Base-by-base conservation (phyloP, 1,284 basidiomycete genomes). In the Athelia psychrophila region DNA sequence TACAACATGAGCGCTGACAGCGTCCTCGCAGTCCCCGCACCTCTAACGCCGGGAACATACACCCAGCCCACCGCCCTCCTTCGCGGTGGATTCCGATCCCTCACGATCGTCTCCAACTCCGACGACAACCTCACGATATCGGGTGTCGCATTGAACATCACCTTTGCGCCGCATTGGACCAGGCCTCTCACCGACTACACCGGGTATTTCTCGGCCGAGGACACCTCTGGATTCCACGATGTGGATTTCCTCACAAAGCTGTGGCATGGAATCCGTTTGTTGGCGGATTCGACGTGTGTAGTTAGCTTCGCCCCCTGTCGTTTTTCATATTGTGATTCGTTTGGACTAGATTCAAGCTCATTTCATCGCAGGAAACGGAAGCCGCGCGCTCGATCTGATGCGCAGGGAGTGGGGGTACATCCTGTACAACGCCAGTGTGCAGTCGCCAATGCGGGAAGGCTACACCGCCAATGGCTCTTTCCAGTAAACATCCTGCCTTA, bases 251-350 rank as follows among this genome's bases (percentile, higher is more conserved):
- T 78, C 55, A 79, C 74, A n/a, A 62, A 78, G 64, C 56, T 78
- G 19, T 80, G 78, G 78, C 80, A 80, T 55, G 73, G 77, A 64
- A 67, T 16, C 70, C 72, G 2, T 74, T 73, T 59, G 71, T 73
- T 45, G 63, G 69, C 19, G 67, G 70, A 4, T 61, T 73, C 18
- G 71, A 74, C 63, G 70, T 70, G 47, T 18, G 63, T 44, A n/a
- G 15, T n/a, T 23, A 23, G 49, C 12, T 3, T 19, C 20, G 23
- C 23, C 42, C 44, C 24, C 19, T 16, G 33, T n/a, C 9, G 22
- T 6, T 3, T n/a, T 48, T 22, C 22, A 44, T 19, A 13, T 38
- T 13, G n/a, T 32, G 5, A 50, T 19, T 9, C n/a, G 22, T 13
- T 2, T 47, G 0, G 18, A 12, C 18, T 44, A 73, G 70, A 57